Conservation (phyloP, 208 protist species). For the Leishmania guyanensis region DNA sequence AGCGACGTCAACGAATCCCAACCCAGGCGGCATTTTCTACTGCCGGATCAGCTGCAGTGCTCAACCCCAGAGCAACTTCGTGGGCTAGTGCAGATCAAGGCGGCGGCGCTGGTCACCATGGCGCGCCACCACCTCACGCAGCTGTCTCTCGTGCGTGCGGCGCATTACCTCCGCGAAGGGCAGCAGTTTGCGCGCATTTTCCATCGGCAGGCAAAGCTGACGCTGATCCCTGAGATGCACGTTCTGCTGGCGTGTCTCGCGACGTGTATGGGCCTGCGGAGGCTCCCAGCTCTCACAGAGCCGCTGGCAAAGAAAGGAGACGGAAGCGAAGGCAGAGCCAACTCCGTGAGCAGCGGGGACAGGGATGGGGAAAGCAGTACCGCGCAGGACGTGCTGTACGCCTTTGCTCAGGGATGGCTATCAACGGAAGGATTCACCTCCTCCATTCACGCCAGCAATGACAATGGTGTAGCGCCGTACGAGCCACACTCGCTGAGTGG, state of each 20-base stretch:
- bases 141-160: slow-evolving; percentile 31
- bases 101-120: slow-evolving; percentile 46
- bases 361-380: not conserved
- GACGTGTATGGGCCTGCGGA: slow-evolving; percentile 42
- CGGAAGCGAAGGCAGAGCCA: not conserved
- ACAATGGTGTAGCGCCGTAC: not conserved
- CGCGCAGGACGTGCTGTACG: not conserved
- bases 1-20: not conserved
- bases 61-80: slow-evolving; percentile 39
- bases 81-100: slow-evolving; percentile 59
- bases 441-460: not conserved
- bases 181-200: slow-evolving; percentile 57
- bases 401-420: slow-evolving; percentile 25
- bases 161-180: slow-evolving; percentile 36
- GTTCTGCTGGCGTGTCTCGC: slow-evolving; percentile 46
- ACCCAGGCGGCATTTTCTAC: not conserved
- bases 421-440: not conserved
- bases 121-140: slow-evolving; percentile 43
- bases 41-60: slow-evolving; percentile 18
- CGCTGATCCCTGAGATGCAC: slow-evolving; percentile 46
- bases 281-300: slow-evolving; percentile 23
- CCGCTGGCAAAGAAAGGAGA: not conserved
- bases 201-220: slow-evolving; percentile 34
- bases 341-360: slow-evolving; percentile 9
- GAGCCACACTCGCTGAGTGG: slow-evolving; percentile 1